Evolutionary conservation across 2,329 filamentous ascomycete genomes (phyloP).

Genomic region (Albophoma yamanashiensis): DNA sequence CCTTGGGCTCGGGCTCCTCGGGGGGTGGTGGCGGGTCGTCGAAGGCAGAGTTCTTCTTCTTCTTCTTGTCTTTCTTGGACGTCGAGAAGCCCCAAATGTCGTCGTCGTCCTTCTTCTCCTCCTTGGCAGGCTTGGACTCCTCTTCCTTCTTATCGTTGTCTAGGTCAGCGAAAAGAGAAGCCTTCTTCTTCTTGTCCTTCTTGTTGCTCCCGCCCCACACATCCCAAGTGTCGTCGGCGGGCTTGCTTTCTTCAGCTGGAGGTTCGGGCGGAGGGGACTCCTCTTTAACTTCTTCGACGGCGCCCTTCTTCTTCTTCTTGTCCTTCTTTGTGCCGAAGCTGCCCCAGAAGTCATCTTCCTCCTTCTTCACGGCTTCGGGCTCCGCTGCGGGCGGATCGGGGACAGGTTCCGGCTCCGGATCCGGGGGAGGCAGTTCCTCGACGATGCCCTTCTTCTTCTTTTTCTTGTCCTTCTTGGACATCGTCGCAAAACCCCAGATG

Average conservation of each 20-base stretch:
- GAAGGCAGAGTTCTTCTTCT: constrained; percentile 10
- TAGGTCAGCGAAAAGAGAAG: not conserved
- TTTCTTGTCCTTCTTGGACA: constrained; percentile 18
- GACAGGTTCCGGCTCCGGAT: constrained; percentile 2
- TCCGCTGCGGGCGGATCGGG: constrained; percentile 7
- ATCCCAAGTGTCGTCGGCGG: constrained; percentile 1
- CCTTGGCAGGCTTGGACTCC: not conserved
- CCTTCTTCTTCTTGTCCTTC: constrained; percentile 10
- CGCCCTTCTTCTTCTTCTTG: constrained; percentile 16
- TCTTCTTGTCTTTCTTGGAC: constrained; percentile 8
- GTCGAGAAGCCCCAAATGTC: not conserved
- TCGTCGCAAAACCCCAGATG: constrained; percentile 14
- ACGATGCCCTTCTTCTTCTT: constrained; percentile 12
- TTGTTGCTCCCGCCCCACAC: constrained; percentile 1
- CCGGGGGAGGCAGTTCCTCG: constrained; percentile 10
- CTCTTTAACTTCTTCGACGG: constrained; percentile 10
- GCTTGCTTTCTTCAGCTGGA: not conserved
- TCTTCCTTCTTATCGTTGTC: not conserved
- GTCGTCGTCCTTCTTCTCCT: not conserved
- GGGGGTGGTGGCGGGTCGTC: constrained; percentile 6
- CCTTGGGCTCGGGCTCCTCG: constrained; percentile 8
- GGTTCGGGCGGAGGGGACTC: constrained; percentile 6
- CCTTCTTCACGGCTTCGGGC: constrained; percentile 15
- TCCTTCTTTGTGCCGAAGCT: constrained; percentile 15
- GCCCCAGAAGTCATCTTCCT: constrained; percentile 18